Evolutionary conservation across 2,329 filamentous ascomycete species (phyloP), one percentile per base, ranked within the genome.

Genomic region (Aspergillus bombycis): DNA sequence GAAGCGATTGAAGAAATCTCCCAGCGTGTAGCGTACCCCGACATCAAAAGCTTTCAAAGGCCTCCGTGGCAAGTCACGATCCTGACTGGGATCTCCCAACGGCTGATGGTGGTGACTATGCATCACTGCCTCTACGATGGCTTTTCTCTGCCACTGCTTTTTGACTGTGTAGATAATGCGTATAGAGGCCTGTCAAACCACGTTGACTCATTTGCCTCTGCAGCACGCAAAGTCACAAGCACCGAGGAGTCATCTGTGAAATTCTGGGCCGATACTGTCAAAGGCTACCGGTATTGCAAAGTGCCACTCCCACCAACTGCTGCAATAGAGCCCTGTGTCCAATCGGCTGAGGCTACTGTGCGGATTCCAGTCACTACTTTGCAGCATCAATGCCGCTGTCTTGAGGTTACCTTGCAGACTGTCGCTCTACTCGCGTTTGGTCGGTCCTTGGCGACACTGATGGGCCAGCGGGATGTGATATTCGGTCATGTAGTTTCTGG

Each of bases 111-210:
- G 19, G 21, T 66, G 7, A 59, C 60, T 2, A 66, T 65, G 60
- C 65, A 66, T 26, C 65, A 66, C 28, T 65, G 53, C 48, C 65
- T 66, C 26, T 66, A 66, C 30, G 65, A 66, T 54, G 65, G 65
- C 0, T 38, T 62, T 41, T 65, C 65, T 6, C 57, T 66, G 23
- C 62, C 57, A 30, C 53, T 65, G 2, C 38, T 65, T 36, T 36
- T 36, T 36, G 34, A 36, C 12, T 36, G 34, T 16, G 34, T 36
- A 36, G 34, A 36, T 36, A 36, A 36, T 16, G 34, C 34, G 34
- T 36, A 36, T 36, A 36, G 34, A 36, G 34, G 34, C 16, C 34
- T 36, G 34, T 36, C 34, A 30, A 30, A 9, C 7, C 14, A 16
- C 14, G 12, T 50, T 11, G 46, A 14, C 7, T 28, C 46, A 30